A percentile compares a stretch with the other conserved stretches of the same genome.
These are phyloP conservation scores for Acarospora socialis DNA, from an alignment of 2,329 filamentous ascomycete genomes.

Conservation along the genomic window DNA sequence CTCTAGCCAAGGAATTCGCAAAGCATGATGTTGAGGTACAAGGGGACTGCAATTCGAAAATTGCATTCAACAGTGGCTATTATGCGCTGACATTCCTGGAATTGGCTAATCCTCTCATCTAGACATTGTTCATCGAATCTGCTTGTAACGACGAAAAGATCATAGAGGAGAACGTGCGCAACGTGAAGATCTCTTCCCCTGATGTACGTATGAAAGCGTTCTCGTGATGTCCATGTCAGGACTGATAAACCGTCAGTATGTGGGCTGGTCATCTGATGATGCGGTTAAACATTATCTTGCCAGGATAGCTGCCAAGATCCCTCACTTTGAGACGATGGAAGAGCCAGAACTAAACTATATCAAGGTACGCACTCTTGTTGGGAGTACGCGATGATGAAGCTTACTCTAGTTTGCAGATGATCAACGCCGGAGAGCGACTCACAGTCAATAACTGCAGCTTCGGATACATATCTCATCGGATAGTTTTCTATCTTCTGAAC, in stretches of 20 bases:
- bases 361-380: constrained; percentile 38
- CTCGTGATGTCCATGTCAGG: constrained; percentile 5
- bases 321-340: constrained; percentile 92
- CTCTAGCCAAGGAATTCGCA: constrained; percentile 88
- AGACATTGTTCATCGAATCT: constrained; percentile 95
- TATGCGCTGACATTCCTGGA: constrained; percentile 4
- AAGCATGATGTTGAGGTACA: constrained; percentile 84
- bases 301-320: constrained; percentile 83
- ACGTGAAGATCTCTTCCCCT: constrained; percentile 94
- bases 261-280: constrained; percentile 81
- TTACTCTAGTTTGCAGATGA: constrained; percentile 46
- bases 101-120: constrained; percentile 8
- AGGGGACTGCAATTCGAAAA: no score
- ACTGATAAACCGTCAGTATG: constrained; percentile 43
- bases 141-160: constrained; percentile 87
- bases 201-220: constrained; percentile 45
- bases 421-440: constrained; percentile 86
- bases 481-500: constrained; percentile 96
- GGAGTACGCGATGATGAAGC: neutral
- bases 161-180: constrained; percentile 89
- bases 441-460: constrained; percentile 96
- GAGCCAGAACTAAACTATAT: constrained; percentile 92
- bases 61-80: no score
- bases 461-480: constrained; percentile 89
- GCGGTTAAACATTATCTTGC: constrained; percentile 83